Evolutionary conservation across 176 grass and related monocot genomes (phyloP).

Genomic region (Avena eriantha): DNA sequence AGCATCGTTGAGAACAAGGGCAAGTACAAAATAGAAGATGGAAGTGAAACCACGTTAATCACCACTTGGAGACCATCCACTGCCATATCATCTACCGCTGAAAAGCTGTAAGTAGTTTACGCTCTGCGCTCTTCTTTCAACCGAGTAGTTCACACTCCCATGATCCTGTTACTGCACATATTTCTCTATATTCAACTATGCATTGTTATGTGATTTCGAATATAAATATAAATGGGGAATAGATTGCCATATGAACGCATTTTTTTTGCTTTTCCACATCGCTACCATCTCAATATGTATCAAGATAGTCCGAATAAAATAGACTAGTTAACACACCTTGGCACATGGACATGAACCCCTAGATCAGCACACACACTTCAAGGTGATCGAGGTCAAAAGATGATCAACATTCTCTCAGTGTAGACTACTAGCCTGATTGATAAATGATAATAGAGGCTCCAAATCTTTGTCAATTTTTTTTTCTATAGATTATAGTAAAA

Average conservation of each 20-base stretch:
- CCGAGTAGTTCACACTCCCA: neutral
- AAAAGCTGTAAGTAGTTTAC: neutral
- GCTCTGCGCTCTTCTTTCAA: neutral
- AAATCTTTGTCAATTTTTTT: neutral
- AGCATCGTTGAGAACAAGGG: slow-evolving; percentile 13
- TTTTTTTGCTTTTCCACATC: neutral
- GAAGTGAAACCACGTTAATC: no score
- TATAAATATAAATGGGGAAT: neutral
- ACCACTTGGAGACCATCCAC: neutral
- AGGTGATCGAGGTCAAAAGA: neutral
- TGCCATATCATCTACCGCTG: neutral
- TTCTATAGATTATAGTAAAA: neutral
- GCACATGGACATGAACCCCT: neutral
- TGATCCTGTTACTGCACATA: neutral
- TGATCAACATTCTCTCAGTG: no score
- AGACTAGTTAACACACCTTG: neutral
- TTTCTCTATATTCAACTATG: neutral
- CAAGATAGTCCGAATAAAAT: neutral
- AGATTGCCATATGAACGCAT: neutral
- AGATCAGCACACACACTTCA: neutral
- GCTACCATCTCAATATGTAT: neutral
- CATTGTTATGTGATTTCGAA: neutral
- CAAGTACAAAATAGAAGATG: neutral
- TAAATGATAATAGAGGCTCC: neutral
- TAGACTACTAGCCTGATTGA: no score